A percentile compares a stretch with the other conserved stretches of the same genome.
Evolutionary conservation across 1,284 basidiomycete species (phyloP).

Genomic region (Vanrija humicola): DNA sequence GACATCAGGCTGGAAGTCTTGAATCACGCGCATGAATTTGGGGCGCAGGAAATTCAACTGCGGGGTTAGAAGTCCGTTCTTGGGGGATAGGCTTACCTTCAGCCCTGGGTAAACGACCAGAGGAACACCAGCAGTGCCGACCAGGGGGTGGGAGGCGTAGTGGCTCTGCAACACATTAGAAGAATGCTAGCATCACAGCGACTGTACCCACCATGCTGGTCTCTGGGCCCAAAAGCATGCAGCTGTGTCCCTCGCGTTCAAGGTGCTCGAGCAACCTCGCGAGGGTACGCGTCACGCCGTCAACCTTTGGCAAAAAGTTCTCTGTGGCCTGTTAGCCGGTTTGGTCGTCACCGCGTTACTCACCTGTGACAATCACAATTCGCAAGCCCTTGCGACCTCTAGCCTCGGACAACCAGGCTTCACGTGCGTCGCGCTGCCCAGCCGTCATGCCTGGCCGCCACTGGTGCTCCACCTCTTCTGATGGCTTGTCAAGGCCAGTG

Average conservation of each 20-base stretch:
- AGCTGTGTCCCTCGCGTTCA: conserved; percentile 55
- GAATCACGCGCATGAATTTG: conserved; percentile 53
- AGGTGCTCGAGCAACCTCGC: conserved; percentile 57
- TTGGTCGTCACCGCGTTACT: conserved; percentile 3
- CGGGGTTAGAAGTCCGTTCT: neutral
- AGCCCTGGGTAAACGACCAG: conserved; percentile 56
- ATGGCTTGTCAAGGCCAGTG: conserved; percentile 3
- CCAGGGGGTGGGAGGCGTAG: conserved; percentile 56
- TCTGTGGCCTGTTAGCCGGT: conserved; percentile 37
- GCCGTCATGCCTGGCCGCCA: conserved; percentile 37
- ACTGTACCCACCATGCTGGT: conserved; percentile 51
- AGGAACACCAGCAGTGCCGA: conserved; percentile 57
- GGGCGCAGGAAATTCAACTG: conserved; percentile 57
- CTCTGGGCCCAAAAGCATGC: conserved; percentile 56
- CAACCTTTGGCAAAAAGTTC: conserved; percentile 58
- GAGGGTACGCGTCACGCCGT: conserved; percentile 57
- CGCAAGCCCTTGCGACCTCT: conserved; percentile 38
- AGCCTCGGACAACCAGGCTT: conserved; percentile 30
- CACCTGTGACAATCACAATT: conserved; percentile 48
- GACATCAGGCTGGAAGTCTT: conserved; percentile 55
- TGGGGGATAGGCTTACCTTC: conserved; percentile 33
- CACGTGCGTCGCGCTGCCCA: conserved; percentile 29
- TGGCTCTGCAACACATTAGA: conserved; percentile 30
- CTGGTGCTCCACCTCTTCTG: conserved; percentile 1
- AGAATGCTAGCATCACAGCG: neutral